Evolutionary conservation across 306 rosid species (phyloP).

Genomic region (Citrullus colocynthis): DNA sequence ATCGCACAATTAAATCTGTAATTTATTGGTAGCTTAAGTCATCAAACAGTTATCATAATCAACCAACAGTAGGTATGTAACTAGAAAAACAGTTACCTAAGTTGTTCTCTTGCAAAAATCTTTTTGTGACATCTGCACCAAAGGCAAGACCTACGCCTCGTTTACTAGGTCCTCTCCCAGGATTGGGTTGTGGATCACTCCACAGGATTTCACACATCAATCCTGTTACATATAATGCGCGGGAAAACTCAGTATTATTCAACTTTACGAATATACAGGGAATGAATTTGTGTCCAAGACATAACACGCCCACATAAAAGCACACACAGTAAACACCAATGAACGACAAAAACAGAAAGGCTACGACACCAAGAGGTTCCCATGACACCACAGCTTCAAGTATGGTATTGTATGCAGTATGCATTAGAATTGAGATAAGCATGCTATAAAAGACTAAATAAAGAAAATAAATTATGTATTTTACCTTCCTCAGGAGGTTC

Average conservation of each 20-base stretch:
- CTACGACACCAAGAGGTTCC: not conserved
- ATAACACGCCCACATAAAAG: not conserved
- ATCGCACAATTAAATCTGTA: conserved; percentile 88
- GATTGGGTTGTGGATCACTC: conserved; percentile 96
- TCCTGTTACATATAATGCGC: conserved; percentile 32
- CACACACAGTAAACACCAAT: not conserved
- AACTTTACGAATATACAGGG: too few relatives aligned
- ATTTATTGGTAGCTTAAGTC: conserved; percentile 1
- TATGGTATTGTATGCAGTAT: not conserved
- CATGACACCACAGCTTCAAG: not conserved
- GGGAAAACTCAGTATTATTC: not conserved
- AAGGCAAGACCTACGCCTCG: conserved; percentile 97
- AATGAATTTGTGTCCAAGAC: not conserved
- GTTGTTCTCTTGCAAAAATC: conserved; percentile 76
- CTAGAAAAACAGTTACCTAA: conserved; percentile 35
- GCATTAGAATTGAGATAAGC: not conserved
- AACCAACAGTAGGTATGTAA: not conserved
- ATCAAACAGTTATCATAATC: not conserved
- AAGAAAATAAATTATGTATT: not conserved
- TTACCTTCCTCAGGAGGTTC: conserved; percentile 99
- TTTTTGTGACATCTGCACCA: conserved; percentile 82
- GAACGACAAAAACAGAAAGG: not conserved
- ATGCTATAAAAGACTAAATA: not conserved
- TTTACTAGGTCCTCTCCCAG: conserved; percentile 98
- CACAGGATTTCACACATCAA: conserved; percentile 96